Conservation (phyloP, 441 rosid species). For the Brassica balearica region DNA sequence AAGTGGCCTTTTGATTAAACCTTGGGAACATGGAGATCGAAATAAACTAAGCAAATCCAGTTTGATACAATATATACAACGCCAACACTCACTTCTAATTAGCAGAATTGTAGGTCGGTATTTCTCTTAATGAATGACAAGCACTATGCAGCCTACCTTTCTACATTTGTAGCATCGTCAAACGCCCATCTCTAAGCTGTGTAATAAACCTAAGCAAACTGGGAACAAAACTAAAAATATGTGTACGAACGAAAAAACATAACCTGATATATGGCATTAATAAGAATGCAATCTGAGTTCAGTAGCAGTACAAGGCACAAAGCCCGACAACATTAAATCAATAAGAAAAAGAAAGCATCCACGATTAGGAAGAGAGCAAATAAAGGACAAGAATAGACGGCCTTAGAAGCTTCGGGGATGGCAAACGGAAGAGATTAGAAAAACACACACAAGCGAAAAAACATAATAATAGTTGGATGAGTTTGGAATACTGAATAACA, state of each 20-base stretch:
- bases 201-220: conserved; percentile 1
- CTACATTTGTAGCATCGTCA: background rate
- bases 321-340: background rate
- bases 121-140: background rate
- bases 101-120: background rate
- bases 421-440: conserved; percentile 20
- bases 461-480: conserved; percentile 22
- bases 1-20: no score
- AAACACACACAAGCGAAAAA: conserved; percentile 27
- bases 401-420: conserved; percentile 43
- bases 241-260: background rate
- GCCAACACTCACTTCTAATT: background rate
- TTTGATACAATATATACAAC: background rate
- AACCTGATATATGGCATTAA: conserved; percentile 13
- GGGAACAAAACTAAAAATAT: background rate
- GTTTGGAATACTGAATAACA: conserved; percentile 20
- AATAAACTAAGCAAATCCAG: background rate
- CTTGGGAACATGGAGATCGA: background rate
- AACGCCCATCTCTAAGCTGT: background rate
- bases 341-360: conserved; percentile 28
- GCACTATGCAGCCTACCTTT: background rate
- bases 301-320: conserved; percentile 25
- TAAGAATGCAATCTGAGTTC: conserved; percentile 26
- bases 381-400: conserved; percentile 45
- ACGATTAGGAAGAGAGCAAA: conserved; percentile 41